Percentiles rank a stretch among this genome's conserved stretches.
phyloP scores from a whole-genome alignment of 2,329 filamentous ascomycete genomes.

The Penicillium sp. region DNA sequence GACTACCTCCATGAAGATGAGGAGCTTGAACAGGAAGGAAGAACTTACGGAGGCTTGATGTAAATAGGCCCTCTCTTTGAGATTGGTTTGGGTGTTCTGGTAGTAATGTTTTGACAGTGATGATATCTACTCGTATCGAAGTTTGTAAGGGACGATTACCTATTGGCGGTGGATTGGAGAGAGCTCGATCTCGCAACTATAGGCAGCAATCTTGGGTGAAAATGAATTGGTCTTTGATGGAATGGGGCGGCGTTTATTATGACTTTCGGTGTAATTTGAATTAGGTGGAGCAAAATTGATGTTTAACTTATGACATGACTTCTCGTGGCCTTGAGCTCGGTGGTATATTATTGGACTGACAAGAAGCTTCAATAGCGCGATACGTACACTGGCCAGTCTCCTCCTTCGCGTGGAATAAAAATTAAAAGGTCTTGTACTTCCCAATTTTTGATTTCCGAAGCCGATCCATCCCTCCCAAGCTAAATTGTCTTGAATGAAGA shows the following conservation, averaged over 20 bases:
- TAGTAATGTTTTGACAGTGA: constrained; percentile 3
- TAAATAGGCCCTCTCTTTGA: constrained; percentile 9
- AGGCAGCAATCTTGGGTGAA: neutral
- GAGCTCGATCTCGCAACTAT: neutral
- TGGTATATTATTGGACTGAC: neutral
- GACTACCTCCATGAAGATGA: constrained; percentile 20
- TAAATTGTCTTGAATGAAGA: neutral
- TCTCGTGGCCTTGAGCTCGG: neutral
- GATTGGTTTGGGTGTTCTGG: neutral
- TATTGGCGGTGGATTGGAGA: neutral
- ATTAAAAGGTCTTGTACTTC: neutral
- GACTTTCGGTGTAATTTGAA: neutral
- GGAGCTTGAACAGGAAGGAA: constrained; percentile 17
- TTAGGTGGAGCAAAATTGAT: neutral
- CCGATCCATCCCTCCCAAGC: neutral
- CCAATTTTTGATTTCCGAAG: neutral
- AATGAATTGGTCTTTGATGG: neutral
- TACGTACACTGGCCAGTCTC: neutral
- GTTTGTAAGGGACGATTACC: neutral
- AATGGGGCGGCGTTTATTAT: neutral
- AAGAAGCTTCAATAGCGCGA: no score
- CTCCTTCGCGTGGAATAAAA: no score
- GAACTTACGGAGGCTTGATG: constrained; percentile 20
- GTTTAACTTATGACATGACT: neutral
- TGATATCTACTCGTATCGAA: constrained; percentile 6